A percentile compares a stretch with the other conserved stretches of the same genome.
These are phyloP conservation scores for Epicoccum sorghinum DNA, from an alignment of 2,329 filamentous ascomycete genomes.

Conservation along the genomic window DNA sequence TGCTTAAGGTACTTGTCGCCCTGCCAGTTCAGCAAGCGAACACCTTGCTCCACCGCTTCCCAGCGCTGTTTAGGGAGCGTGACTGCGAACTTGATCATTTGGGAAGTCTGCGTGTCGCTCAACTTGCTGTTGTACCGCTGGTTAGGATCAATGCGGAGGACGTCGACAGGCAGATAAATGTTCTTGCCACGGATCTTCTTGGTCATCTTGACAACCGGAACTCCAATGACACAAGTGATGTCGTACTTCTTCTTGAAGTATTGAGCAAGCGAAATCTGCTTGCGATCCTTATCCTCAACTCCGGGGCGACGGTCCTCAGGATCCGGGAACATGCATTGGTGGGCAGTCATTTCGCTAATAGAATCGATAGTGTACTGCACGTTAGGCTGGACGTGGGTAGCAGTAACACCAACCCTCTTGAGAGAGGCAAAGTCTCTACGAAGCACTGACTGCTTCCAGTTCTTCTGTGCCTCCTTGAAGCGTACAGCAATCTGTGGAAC, in stretches of 20 bases:
- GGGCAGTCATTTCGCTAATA: conserved; percentile 53
- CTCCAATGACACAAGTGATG: conserved; percentile 52
- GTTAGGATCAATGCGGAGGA: conserved; percentile 59
- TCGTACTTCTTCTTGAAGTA: conserved; percentile 63
- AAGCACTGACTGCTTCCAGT: conserved; percentile 36
- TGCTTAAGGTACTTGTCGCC: conserved; percentile 71
- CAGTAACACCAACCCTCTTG: conserved; percentile 49
- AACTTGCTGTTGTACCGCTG: conserved; percentile 66
- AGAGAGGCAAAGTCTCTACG: conserved; percentile 51
- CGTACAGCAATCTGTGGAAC: conserved; percentile 21
- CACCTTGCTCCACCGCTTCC: conserved; percentile 69
- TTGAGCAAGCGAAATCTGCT: conserved; percentile 58
- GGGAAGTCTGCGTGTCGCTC: conserved; percentile 68
- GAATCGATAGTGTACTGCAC: conserved; percentile 59
- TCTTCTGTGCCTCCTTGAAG: conserved; percentile 27
- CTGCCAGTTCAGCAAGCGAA: conserved; percentile 70
- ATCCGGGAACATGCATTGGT: conserved; percentile 56
- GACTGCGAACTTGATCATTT: conserved; percentile 95
- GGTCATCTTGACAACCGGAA: conserved; percentile 66
- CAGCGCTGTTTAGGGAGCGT: conserved; percentile 74
- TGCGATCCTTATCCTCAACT: conserved; percentile 65
- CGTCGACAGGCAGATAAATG: conserved; percentile 63
- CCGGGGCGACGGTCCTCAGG: conserved; percentile 65
- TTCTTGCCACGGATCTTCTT: conserved; percentile 52
- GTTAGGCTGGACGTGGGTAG: conserved; percentile 45